phyloP scores from a whole-genome alignment of 148 eudicot genomes.

The Persicaria tinctoria region DNA sequence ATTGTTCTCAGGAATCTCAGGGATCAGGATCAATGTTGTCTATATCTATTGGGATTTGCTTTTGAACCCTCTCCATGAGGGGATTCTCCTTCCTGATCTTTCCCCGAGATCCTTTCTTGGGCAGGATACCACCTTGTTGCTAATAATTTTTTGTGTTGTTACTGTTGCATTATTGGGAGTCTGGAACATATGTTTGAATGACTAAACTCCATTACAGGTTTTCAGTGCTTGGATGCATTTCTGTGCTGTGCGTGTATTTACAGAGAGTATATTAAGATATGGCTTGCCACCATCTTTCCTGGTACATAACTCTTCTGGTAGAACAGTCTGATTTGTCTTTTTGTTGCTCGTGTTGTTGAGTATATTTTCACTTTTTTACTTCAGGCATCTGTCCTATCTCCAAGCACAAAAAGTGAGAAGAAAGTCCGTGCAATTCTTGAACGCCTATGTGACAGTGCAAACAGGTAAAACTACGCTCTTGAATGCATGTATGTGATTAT shows the following conservation, averaged over 20 bases:
- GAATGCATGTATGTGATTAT: neutral
- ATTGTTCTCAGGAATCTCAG: neutral
- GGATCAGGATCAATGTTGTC: neutral
- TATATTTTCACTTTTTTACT: conserved; percentile 16
- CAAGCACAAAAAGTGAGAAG: conserved; percentile 82
- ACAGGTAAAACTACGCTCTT: conserved; percentile 47
- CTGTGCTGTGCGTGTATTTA: conserved; percentile 76
- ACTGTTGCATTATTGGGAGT: neutral
- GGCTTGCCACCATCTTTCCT: conserved; percentile 90
- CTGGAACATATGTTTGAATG: neutral
- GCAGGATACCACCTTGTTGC: neutral
- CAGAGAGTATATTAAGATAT: conserved; percentile 91
- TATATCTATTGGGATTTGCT: neutral
- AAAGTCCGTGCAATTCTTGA: conserved; percentile 86
- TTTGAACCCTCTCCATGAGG: neutral
- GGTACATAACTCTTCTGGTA: conserved; percentile 32
- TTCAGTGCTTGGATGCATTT: conserved; percentile 88
- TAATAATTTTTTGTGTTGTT: neutral
- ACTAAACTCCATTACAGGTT: conserved; percentile 33
- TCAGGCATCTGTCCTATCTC: conserved; percentile 77
- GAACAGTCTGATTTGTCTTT: neutral
- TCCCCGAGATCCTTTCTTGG: neutral
- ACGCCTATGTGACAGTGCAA: conserved; percentile 45
- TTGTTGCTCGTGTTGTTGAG: neutral
- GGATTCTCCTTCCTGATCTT: neutral